Evolutionary conservation across 129 eudicot genomes (phyloP), one percentile per base, ranked within the genome.

Genomic region (Cynara cardunculus): DNA sequence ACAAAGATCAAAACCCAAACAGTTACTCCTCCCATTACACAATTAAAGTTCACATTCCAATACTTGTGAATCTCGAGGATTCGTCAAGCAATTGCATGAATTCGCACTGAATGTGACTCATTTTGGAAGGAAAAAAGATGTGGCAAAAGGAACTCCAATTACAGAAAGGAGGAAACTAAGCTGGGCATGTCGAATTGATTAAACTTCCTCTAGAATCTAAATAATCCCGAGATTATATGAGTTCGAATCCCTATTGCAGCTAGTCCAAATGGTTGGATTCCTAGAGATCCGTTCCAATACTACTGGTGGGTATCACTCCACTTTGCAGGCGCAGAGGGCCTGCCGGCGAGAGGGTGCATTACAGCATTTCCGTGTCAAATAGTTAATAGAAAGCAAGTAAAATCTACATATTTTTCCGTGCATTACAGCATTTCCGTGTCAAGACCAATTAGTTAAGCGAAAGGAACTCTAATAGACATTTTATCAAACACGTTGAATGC

Each of bases 401-500:
- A 78, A 59, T 25, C 13, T 18, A 72, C 16, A 66, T 12, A 67
- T n/a, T n/a, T n/a, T n/a, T n/a, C n/a, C n/a, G 59, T 46, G 59
- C 59, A n/a, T n/a, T n/a, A n/a, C n/a, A n/a, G n/a, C n/a, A 46
- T 46, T 46, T 46, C 18, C 5, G 44, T 69, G 85, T 13, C 30
- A 68, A 24, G 61, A 75, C 37, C 62, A 76, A 46, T 59, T 26
- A 39, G 72, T 14, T 27, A 68, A 46, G 13, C 27, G 8, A 25
- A n/a, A 76, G 21, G 35, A 76, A 31, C 12, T 49, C 11, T 56
- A 53, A 25, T 59, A 39, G 81, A 62, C 84, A 84, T 84, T 84
- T 75, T 14, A 75, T 84, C 87, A 64, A 85, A 85, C 82, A 76
- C n/a, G 2, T 80, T 44, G 82, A 80, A 46, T 39, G 81, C 68